Percentiles rank a stretch among this genome's conserved stretches.
These are phyloP conservation scores for Tolypocladium inflatum DNA, from an alignment of 2,329 filamentous ascomycete genomes.

Conservation along the genomic window DNA sequence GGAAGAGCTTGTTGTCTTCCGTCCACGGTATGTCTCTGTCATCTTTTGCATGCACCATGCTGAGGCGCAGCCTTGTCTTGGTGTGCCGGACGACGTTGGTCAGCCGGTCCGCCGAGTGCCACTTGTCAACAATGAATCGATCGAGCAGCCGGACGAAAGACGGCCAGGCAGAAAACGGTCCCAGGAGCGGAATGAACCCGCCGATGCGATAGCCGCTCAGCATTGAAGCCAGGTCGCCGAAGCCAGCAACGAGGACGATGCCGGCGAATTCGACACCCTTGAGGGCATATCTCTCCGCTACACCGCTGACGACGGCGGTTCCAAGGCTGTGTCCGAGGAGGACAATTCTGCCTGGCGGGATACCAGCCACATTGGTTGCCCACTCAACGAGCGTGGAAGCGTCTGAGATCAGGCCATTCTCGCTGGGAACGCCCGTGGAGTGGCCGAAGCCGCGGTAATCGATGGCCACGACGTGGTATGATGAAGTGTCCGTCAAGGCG, in stretches of 20 bases:
- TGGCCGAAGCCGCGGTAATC: conserved; percentile 86
- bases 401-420: conserved; percentile 73
- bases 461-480: conserved; percentile 74
- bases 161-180: conserved; percentile 61
- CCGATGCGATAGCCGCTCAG: conserved; percentile 68
- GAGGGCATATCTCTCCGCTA: conserved; percentile 59
- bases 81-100: conserved; percentile 43
- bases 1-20: conserved; percentile 57
- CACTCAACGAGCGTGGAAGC: conserved; percentile 65
- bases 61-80: conserved; percentile 49
- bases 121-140: conserved; percentile 64
- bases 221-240: conserved; percentile 64
- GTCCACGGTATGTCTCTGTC: conserved; percentile 75
- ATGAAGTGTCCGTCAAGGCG: conserved; percentile 60
- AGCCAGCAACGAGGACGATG: conserved; percentile 69
- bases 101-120: conserved; percentile 64
- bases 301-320: conserved; percentile 70
- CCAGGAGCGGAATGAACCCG: conserved; percentile 72
- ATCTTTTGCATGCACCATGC: conserved; percentile 69
- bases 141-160: conserved; percentile 52
- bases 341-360: conserved; percentile 65
- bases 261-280: conserved; percentile 63
- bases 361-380: conserved; percentile 51
- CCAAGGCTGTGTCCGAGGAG: conserved; percentile 82
- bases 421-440: conserved; percentile 71